phyloP scores from a whole-genome alignment of 176 grass and related monocot genomes.

The Thinopyrum elongatum region DNA sequence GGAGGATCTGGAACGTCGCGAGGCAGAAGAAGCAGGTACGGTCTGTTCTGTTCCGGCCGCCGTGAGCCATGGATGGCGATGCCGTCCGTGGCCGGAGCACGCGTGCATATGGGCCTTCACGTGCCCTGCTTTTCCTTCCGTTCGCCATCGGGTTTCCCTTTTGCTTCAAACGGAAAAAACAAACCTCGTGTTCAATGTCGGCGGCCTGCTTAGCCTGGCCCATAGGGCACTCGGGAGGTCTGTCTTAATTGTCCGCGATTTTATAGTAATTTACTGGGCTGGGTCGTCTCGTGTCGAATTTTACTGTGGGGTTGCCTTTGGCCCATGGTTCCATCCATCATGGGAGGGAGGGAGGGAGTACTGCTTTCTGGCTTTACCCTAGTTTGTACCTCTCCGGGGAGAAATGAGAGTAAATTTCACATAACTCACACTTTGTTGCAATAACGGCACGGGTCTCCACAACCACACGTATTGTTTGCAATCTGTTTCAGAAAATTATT shows the following conservation, averaged over 20 bases:
- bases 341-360: too few relatives aligned
- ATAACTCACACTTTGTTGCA: neutral
- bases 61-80: neutral
- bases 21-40: conserved; percentile 87
- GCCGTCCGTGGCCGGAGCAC: neutral
- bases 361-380: neutral
- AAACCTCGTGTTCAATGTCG: neutral
- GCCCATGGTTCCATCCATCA: neutral
- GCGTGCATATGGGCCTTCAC: neutral
- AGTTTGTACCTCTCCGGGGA: neutral
- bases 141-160: neutral
- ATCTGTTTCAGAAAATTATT: neutral
- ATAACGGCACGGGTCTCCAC: neutral
- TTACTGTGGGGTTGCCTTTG: neutral
- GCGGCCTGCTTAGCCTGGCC: conserved; percentile 10
- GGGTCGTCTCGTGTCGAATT: neutral
- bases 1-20: conserved; percentile 93
- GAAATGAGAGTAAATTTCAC: neutral
- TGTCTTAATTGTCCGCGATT: neutral
- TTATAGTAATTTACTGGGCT: neutral
- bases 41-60: neutral
- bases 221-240: neutral
- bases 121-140: neutral
- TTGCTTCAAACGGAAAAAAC: neutral
- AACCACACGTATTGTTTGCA: neutral